Evolutionary conservation across 106 monocot species (phyloP).

Genomic region (Vanilla planifolia): DNA sequence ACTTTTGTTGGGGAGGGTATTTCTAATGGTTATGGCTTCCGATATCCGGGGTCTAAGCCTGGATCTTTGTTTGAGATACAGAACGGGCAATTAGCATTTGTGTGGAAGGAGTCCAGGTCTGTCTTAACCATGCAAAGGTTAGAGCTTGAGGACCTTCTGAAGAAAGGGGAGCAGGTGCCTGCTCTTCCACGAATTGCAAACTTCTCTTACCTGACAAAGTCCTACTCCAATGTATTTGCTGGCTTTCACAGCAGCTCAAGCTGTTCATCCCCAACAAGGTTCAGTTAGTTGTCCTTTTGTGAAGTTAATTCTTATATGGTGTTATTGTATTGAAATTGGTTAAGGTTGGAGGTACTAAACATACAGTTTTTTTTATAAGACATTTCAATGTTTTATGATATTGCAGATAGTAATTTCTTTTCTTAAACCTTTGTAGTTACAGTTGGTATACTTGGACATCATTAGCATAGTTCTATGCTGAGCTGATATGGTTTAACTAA

Average conservation of each 20-base stretch:
- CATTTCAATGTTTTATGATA: too few species aligned
- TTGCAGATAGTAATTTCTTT: too few species aligned
- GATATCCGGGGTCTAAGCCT: conserved; percentile 83
- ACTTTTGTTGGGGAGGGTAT: conserved; percentile 66
- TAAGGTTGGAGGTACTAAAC: background rate
- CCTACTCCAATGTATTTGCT: conserved; percentile 76
- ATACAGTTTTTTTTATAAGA: too few species aligned
- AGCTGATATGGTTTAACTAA: too few species aligned
- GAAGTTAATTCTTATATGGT: background rate
- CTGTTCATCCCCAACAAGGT: conserved; percentile 34
- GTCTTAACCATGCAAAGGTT: conserved; percentile 70
- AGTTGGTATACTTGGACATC: too few species aligned
- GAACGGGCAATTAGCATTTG: conserved; percentile 72
- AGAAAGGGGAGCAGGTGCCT: conserved; percentile 68
- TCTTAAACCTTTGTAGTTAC: too few species aligned
- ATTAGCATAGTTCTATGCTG: too few species aligned
- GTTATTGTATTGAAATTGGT: background rate
- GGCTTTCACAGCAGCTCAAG: conserved; percentile 24
- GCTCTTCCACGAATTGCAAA: conserved; percentile 52
- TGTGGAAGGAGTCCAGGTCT: conserved; percentile 66
- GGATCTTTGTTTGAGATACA: conserved; percentile 65
- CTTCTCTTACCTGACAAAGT: conserved; percentile 75
- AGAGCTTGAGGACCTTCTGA: conserved; percentile 56
- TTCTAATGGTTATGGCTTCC: conserved; percentile 73
- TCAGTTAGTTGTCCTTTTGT: conserved; percentile 3